Base-by-base conservation (phyloP, 345 rosid genomes). In the Jatropha curcas region DNA sequence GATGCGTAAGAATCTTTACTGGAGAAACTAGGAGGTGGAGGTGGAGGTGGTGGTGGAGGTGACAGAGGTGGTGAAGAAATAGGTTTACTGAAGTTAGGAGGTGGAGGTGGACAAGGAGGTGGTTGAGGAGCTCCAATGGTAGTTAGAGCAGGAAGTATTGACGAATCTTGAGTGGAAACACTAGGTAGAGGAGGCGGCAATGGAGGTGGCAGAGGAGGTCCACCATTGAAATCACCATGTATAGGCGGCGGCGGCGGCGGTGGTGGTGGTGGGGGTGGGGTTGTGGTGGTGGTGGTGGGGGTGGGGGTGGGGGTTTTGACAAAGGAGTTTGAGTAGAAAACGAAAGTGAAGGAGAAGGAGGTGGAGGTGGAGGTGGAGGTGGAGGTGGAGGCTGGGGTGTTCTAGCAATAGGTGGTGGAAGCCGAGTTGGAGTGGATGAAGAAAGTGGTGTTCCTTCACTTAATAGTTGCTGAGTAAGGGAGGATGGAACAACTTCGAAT, bases 381-480 rank as follows among this genome's bases (percentile, higher is more conserved):
- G 75, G 81, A 1, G 85, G 76, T 50, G 71, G 68, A 33, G 80
- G 75, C n/a, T 22, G 77, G 59, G 62, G 71, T 60, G 11, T 68
- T 60, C 5, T 66, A 9, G 52, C 55, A 46, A 43, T 35, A 39
- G 73, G 63, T 55, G 78, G 31, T 24, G 77, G 75, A 74, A 73
- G 69, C 51, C 65, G 58, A 66, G 46, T 61, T 39, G 74, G 82
- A 69, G 74, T 78, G 52, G 82, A 68, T 63, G 52, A 71, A 68
- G 75, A 58, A 63, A 85, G 73, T 66, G 67, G 65, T 34, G 61
- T 69, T 73, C 75, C 84, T 75, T 78, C 75, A 48, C 53, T 76
- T 57, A 48, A 71, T 64, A 67, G 70, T 59, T 79, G 84, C 43
- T 69, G 84, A 76, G 76, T 74, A 65, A 31, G 67, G 74, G 83